Conservation (phyloP, 2,329 filamentous ascomycete species). For the Zasmidium angulare region DNA sequence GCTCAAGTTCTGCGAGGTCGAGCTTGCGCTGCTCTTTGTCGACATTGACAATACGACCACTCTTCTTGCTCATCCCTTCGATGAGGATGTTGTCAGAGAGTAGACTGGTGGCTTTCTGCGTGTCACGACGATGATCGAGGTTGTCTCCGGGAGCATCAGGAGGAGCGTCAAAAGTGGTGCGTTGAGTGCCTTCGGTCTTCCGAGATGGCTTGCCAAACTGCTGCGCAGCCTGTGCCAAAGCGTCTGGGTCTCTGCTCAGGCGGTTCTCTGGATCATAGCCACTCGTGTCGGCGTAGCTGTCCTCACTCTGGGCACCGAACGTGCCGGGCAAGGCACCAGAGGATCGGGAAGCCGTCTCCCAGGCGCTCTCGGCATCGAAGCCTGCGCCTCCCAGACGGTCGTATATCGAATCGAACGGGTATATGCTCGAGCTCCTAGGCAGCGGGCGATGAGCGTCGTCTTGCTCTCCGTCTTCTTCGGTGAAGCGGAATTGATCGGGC, state of each 20-base stretch:
- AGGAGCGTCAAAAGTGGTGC: neutral
- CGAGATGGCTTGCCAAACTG: neutral
- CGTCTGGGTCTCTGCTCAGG: neutral
- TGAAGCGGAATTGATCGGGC: constrained; percentile 1
- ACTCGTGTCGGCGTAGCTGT: constrained; percentile 29
- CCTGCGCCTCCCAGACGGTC: neutral
- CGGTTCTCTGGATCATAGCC: constrained; percentile 14
- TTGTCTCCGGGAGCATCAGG: neutral
- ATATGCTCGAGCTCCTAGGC: constrained; percentile 1
- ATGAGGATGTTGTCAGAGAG: neutral
- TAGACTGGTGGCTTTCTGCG: neutral
- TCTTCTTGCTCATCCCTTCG: neutral
- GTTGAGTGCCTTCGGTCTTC: neutral
- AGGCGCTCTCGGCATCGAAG: constrained; percentile 1
- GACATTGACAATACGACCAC: neutral
- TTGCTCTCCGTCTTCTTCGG: neutral
- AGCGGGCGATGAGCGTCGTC: neutral
- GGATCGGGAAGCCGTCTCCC: constrained; percentile 11
- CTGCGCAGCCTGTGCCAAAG: neutral
- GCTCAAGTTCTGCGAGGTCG: neutral
- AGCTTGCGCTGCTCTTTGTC: neutral
- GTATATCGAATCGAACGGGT: neutral
- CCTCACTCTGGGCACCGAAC: constrained; percentile 11
- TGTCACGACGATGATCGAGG: neutral
- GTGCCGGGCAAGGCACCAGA: constrained; percentile 1